Percentiles rank a stretch among this genome's conserved stretches.
Evolutionary conservation across 192 early-diverging fungal species (phyloP).

Genomic region (Funneliformis geosporum): DNA sequence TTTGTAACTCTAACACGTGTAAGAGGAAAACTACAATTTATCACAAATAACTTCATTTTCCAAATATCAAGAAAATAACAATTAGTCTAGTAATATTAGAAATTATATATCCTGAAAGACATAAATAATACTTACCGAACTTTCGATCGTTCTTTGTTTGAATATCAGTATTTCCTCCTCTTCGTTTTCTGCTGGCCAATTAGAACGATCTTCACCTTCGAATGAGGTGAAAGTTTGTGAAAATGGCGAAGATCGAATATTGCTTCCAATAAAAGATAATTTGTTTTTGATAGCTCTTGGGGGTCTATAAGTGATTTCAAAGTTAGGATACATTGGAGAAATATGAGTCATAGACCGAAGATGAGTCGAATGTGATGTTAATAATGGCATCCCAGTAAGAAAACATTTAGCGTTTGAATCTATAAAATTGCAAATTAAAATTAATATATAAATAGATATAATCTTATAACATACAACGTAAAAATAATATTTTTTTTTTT

Average conservation of each 20-base stretch:
- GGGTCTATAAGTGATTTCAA: conserved; percentile 46
- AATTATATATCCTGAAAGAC: neutral
- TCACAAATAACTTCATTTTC: conserved; percentile 38
- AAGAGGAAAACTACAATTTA: conserved; percentile 47
- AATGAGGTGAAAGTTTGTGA: conserved; percentile 44
- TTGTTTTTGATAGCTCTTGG: conserved; percentile 28
- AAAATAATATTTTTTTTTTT: too few relatives aligned
- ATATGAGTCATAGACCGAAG: conserved; percentile 30
- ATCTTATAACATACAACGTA: too few relatives aligned
- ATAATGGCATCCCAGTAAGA: conserved; percentile 32
- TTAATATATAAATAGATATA: too few relatives aligned
- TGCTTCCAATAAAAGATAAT: conserved; percentile 33
- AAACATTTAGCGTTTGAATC: conserved; percentile 37
- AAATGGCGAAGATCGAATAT: conserved; percentile 41
- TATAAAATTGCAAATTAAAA: conserved; percentile 26
- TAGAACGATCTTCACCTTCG: conserved; percentile 51
- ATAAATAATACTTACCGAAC: conserved; percentile 52
- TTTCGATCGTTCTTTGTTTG: conserved; percentile 55
- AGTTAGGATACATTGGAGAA: conserved; percentile 35
- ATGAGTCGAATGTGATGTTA: conserved; percentile 21
- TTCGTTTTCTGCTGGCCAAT: conserved; percentile 55
- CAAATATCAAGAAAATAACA: neutral
- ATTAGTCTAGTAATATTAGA: too few relatives aligned
- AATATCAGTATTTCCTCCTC: conserved; percentile 57
- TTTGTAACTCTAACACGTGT: conserved; percentile 40